Conservation (phyloP, 2,329 filamentous ascomycete genomes). For the Hypoxylon sp. region DNA sequence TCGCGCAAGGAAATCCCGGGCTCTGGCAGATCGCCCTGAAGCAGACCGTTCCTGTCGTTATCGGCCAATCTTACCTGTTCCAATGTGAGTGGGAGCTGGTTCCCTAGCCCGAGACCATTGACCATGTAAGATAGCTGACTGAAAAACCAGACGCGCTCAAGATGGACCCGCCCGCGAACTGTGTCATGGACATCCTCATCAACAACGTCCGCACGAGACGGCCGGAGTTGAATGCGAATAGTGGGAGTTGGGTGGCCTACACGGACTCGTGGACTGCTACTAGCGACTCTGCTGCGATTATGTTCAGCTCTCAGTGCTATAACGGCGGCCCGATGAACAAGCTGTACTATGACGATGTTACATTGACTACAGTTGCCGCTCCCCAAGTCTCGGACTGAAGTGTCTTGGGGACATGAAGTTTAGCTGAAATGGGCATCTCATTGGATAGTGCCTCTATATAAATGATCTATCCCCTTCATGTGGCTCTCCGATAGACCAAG, state of each 20-base stretch:
- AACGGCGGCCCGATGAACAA: slow-evolving; percentile 1
- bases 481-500: too few species aligned
- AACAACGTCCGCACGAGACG: slow-evolving; percentile 17
- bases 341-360: slow-evolving; percentile 23
- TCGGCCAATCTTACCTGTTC: slow-evolving; percentile 13
- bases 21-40: slow-evolving; percentile 15
- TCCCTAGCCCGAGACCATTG: not conserved
- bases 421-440: not conserved
- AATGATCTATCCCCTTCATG: too few species aligned
- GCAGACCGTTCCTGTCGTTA: slow-evolving; percentile 6
- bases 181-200: slow-evolving; percentile 19
- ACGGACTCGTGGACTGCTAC: slow-evolving; percentile 8
- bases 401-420: not conserved
- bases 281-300: slow-evolving; percentile 15
- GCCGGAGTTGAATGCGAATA: not conserved
- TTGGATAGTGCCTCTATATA: not conserved
- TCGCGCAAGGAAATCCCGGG: slow-evolving; percentile 12
- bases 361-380: slow-evolving; percentile 12
- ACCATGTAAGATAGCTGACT: not conserved
- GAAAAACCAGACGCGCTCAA: slow-evolving; percentile 8
- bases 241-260: not conserved
- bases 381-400: slow-evolving; percentile 5
- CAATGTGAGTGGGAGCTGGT: slow-evolving; percentile 9
- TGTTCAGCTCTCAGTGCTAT: slow-evolving; percentile 16
- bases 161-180: slow-evolving; percentile 1